A percentile compares a stretch with the other conserved stretches of the same genome.
These are phyloP conservation scores for Gautieria morchelliformis DNA, from an alignment of 768 basidiomycete genomes.

Conservation along the genomic window DNA sequence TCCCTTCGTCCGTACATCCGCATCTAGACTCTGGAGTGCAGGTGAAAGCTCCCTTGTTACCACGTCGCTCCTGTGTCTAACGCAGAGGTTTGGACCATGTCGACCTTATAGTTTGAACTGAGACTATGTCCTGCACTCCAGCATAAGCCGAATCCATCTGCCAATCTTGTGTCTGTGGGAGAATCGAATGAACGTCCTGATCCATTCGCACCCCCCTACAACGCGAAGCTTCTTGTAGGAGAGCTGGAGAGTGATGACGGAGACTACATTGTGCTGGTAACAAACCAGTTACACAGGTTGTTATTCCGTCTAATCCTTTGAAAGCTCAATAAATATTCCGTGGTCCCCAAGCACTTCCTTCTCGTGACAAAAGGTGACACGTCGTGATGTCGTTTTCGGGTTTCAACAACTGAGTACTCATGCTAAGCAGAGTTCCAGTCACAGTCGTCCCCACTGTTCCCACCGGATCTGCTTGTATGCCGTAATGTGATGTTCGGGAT, in stretches of 20 bases:
- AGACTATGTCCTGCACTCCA: slow-evolving; percentile 78
- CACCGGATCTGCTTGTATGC: slow-evolving; percentile 53
- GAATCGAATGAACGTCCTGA: slow-evolving; percentile 33
- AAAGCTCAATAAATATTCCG: slow-evolving; percentile 80
- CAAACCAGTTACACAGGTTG: not conserved
- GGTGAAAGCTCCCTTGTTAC: slow-evolving; percentile 30
- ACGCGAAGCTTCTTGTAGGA: slow-evolving; percentile 63
- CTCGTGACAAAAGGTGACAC: slow-evolving; percentile 70
- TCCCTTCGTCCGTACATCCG: slow-evolving; percentile 57
- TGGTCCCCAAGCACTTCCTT: slow-evolving; percentile 81
- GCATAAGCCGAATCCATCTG: slow-evolving; percentile 55
- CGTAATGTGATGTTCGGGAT: not conserved
- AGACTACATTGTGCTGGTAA: slow-evolving; percentile 63
- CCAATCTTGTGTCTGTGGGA: slow-evolving; percentile 22
- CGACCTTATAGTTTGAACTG: slow-evolving; percentile 62
- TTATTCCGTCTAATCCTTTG: not conserved
- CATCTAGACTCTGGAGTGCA: slow-evolving; percentile 55
- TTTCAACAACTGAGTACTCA: not conserved
- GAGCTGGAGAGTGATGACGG: slow-evolving; percentile 57
- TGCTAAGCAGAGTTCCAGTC: slow-evolving; percentile 50
- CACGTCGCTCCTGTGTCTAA: slow-evolving; percentile 11
- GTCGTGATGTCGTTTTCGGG: not conserved
- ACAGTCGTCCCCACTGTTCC: slow-evolving; percentile 73
- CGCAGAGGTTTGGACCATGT: not conserved
- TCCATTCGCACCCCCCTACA: slow-evolving; percentile 86